phyloP scores from a whole-genome alignment of 2,329 filamentous ascomycete species.

The Zasmidium citrigriseum region DNA sequence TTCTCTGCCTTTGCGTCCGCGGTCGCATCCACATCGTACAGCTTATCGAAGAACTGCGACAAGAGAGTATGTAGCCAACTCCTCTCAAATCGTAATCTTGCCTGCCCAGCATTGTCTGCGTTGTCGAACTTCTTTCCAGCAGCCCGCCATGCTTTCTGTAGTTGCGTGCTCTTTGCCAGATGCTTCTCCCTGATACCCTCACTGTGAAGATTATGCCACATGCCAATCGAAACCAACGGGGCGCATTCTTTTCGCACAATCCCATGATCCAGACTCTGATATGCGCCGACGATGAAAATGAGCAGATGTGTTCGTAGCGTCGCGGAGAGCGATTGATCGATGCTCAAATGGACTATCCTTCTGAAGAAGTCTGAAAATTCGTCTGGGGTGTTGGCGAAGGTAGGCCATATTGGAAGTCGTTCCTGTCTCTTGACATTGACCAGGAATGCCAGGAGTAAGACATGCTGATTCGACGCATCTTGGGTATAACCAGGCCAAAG shows the following conservation, averaged over 20 bases:
- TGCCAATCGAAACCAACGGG: constrained; percentile 87
- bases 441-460: constrained; percentile 81
- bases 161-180: constrained; percentile 70
- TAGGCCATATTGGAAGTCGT: constrained; percentile 81
- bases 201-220: constrained; percentile 89
- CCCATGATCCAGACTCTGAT: constrained; percentile 87
- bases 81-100: constrained; percentile 82
- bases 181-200: constrained; percentile 72
- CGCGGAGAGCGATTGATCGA: constrained; percentile 52
- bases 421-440: constrained; percentile 87
- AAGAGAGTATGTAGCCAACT: constrained; percentile 89
- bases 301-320: constrained; percentile 73
- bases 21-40: constrained; percentile 56
- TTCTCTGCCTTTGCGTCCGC: constrained; percentile 51
- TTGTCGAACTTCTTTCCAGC: constrained; percentile 83
- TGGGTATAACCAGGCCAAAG: constrained; percentile 86
- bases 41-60: constrained; percentile 74
- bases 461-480: constrained; percentile 86
- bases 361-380: constrained; percentile 90
- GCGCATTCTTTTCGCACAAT: constrained; percentile 95
- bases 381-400: constrained; percentile 74
- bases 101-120: constrained; percentile 76
- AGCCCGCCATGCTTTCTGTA: constrained; percentile 90
- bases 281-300: constrained; percentile 85
- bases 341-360: constrained; percentile 81